These are phyloP conservation scores for Massarina eburnea DNA, from an alignment of 2,329 filamentous ascomycete species.

Conservation along the genomic window DNA sequence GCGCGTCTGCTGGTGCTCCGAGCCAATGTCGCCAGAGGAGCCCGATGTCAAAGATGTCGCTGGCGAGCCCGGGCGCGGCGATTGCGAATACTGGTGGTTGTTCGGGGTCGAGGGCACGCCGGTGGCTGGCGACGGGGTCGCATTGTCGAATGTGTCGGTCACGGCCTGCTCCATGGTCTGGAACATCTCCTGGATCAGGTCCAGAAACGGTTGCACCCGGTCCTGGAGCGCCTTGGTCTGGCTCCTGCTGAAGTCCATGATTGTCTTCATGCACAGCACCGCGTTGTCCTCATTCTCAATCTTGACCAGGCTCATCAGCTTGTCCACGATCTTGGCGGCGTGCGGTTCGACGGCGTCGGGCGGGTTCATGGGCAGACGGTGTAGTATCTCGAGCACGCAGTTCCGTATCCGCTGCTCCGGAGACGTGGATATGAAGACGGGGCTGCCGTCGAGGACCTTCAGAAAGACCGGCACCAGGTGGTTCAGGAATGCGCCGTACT, in stretches of 20 bases:
- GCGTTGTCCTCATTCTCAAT: slow-evolving; percentile 98
- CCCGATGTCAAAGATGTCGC: slow-evolving; percentile 79
- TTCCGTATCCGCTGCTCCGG: slow-evolving; percentile 87
- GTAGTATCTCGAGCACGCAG: slow-evolving; percentile 90
- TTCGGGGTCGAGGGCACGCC: slow-evolving; percentile 65
- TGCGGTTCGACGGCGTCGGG: slow-evolving; percentile 84
- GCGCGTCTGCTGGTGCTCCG: slow-evolving; percentile 79
- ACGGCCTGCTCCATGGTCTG: slow-evolving; percentile 93
- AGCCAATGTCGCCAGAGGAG: slow-evolving; percentile 69
- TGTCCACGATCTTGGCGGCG: slow-evolving; percentile 83
- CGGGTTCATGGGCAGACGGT: slow-evolving; percentile 76
- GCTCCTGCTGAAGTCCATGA: slow-evolving; percentile 94
- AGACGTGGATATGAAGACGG: slow-evolving; percentile 88
- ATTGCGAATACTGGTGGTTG: slow-evolving; percentile 72
- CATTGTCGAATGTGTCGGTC: slow-evolving; percentile 89
- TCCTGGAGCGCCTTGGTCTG: slow-evolving; percentile 79
- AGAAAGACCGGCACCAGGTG: slow-evolving; percentile 90
- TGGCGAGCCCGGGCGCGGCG: slow-evolving; percentile 86
- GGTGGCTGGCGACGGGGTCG: slow-evolving; percentile 57
- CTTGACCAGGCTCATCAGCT: slow-evolving; percentile 84
- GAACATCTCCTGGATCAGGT: slow-evolving; percentile 93
- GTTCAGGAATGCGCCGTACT: slow-evolving; percentile 79
- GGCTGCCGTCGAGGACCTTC: slow-evolving; percentile 78
- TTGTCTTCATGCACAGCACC: slow-evolving; percentile 95
- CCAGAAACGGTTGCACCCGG: slow-evolving; percentile 86